A percentile compares a stretch with the other conserved stretches of the same genome.
Evolutionary conservation across 2,329 filamentous ascomycete genomes (phyloP).

Genomic region (Cryoendolithus antarcticus): DNA sequence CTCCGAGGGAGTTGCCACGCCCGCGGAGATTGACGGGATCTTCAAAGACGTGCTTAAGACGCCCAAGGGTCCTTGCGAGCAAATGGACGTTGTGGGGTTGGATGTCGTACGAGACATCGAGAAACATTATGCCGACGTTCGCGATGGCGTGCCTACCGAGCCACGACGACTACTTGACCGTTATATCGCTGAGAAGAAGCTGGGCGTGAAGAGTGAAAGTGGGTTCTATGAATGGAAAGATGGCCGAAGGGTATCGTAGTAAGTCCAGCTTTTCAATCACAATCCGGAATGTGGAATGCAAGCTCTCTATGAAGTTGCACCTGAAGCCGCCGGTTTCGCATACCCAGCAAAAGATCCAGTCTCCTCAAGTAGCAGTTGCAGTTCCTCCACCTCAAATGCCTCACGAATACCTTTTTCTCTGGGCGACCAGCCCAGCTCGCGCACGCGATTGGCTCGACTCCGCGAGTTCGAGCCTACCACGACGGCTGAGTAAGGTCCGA

Average conservation of each 20-base stretch:
- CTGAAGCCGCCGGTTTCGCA: too few relatives aligned
- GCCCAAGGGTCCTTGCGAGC: slow-evolving; percentile 22
- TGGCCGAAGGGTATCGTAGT: too few relatives aligned
- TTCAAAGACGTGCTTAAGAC: slow-evolving; percentile 27
- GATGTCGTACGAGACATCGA: slow-evolving; percentile 45
- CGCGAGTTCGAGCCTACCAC: slow-evolving; percentile 33
- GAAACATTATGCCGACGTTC: slow-evolving; percentile 39
- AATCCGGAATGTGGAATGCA: too few relatives aligned
- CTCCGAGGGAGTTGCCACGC: slow-evolving; percentile 37
- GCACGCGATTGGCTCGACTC: slow-evolving; percentile 30
- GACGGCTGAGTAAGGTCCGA: slow-evolving; percentile 25
- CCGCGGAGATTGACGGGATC: slow-evolving; percentile 38
- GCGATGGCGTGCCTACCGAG: slow-evolving; percentile 27
- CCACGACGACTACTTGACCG: slow-evolving; percentile 34
- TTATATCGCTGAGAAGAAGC: slow-evolving; percentile 35
- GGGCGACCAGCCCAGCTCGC: slow-evolving; percentile 34
- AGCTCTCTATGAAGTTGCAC: too few relatives aligned
- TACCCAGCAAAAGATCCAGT: too few relatives aligned
- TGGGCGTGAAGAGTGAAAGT: slow-evolving; percentile 26
- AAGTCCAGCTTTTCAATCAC: too few relatives aligned
- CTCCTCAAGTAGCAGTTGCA: too few relatives aligned
- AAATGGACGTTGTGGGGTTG: slow-evolving; percentile 40
- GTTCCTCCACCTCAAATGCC: too few relatives aligned
- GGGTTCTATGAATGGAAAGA: slow-evolving; percentile 5
- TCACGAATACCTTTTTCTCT: slow-evolving; percentile 21